Base-by-base conservation (phyloP, 192 early-diverging fungal species). In the Backusella luteola region DNA sequence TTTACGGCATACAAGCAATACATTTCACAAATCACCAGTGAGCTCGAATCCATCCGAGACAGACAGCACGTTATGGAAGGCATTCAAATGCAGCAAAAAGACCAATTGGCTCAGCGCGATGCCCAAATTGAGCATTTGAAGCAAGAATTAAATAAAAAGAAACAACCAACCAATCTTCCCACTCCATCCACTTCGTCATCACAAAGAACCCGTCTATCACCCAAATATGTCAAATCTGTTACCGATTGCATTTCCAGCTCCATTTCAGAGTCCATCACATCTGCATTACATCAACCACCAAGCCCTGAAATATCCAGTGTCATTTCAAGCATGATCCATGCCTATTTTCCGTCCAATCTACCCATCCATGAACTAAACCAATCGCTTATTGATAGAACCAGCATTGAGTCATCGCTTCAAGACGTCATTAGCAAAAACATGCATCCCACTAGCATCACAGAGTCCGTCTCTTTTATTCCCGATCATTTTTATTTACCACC, bases 51-150 rank as follows among this genome's bases (percentile, higher is more conserved):
- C 17, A 41, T 21, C 7, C 68, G 68, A 21, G 68, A 69, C 68
- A 41, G 36, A 34, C 19, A 38, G 17, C 34, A 69, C 11, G 12
- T 69, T 7, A 36, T 69, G n/a, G 68, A 69, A 14, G 1, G 36
- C 19, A 36, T 38, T 0, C 68, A 69, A 23, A 4, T 8, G 0
- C 19, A 69, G 11, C 68, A 69, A 69, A 39, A 23, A 12, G 68
- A 69, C 11, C 35, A 35, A 35, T 12, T 69, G 19, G 34, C 36
- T 21, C 19, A 69, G 12, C 34, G 68, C 6, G 68, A 69, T 21
- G 68, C 68, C 9, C 68, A 69, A 41, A 69, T 69, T 23, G 68
- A 69, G 3, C 34, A 69, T 23, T 69, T 69, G 23, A 69, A 69
- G 21, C 67, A 69, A 69, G 68, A 69, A 41, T 23, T 69, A 23